Percentiles rank a stretch among this genome's conserved stretches.
Evolutionary conservation across 2,329 filamentous ascomycete genomes (phyloP).

Genomic region (Pestalotiopsis sp.): DNA sequence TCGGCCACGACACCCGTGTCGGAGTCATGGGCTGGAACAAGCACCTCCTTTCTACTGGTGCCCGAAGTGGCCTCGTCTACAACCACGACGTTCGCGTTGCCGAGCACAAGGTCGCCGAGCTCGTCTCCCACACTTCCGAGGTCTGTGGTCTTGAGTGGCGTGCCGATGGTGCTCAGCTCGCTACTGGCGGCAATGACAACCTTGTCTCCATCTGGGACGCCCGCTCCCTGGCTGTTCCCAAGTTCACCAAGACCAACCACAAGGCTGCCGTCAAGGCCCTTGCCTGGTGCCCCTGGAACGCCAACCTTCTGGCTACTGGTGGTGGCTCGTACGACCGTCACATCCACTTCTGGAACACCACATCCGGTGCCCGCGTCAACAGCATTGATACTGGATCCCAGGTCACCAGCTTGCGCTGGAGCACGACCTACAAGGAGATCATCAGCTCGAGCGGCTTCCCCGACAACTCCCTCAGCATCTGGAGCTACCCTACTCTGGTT

Average conservation of each 20-base stretch:
- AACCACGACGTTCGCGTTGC: slow-evolving; percentile 98
- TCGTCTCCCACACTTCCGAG: slow-evolving; percentile 95
- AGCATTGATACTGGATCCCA: slow-evolving; percentile 98
- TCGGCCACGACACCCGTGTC: slow-evolving; percentile 93
- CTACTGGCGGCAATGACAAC: slow-evolving; percentile 98
- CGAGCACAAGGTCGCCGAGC: slow-evolving; percentile 96
- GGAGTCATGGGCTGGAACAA: slow-evolving; percentile 99
- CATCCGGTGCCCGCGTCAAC: slow-evolving; percentile 95
- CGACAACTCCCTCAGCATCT: slow-evolving; percentile 98
- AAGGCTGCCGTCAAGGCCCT: slow-evolving; percentile 98
- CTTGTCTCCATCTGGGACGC: slow-evolving; percentile 99
- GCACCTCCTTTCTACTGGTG: slow-evolving; percentile 92
- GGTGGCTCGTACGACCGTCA: slow-evolving; percentile 95
- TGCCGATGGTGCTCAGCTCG: slow-evolving; percentile 92
- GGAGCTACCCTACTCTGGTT: slow-evolving; percentile 96
- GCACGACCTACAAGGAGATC: slow-evolving; percentile 95
- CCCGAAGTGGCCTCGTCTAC: slow-evolving; percentile 91
- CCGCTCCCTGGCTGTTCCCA: slow-evolving; percentile 86
- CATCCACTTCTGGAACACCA: slow-evolving; percentile 99
- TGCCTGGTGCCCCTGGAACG: slow-evolving; percentile 98
- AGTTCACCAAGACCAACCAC: slow-evolving; percentile 99
- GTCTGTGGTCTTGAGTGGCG: slow-evolving; percentile 98
- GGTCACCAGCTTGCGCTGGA: slow-evolving; percentile 95
- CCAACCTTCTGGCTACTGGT: slow-evolving; percentile 93
- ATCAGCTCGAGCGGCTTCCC: slow-evolving; percentile 97